Evolutionary conservation across 345 rosid species (phyloP).

Genomic region (Salix udensis): DNA sequence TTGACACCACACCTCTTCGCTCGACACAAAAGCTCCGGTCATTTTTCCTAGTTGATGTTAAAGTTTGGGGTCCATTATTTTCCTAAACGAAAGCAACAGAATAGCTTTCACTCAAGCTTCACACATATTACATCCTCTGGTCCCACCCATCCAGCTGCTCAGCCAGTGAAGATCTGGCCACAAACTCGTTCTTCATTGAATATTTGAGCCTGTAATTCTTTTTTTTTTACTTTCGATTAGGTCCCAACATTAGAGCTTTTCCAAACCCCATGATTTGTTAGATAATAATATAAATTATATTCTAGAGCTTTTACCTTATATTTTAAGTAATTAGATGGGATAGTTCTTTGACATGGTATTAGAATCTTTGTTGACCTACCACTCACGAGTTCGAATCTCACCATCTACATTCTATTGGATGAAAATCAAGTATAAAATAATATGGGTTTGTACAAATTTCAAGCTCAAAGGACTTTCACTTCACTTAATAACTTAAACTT

Average conservation of each 20-base stretch:
- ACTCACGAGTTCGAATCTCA: too few species aligned
- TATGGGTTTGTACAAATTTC: too few species aligned
- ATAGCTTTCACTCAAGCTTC: background rate
- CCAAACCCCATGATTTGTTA: background rate
- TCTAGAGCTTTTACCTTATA: rapidly evolving
- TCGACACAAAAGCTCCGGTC: background rate
- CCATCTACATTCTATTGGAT: too few species aligned
- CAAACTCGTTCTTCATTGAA: background rate
- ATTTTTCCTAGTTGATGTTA: too few species aligned
- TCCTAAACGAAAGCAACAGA: too few species aligned
- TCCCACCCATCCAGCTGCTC: constrained; percentile 1
- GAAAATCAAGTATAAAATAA: too few species aligned
- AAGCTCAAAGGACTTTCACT: too few species aligned
- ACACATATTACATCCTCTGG: background rate
- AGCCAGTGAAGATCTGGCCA: background rate
- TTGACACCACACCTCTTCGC: background rate
- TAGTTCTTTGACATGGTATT: too few species aligned
- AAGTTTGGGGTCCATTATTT: too few species aligned
- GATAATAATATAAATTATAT: too few species aligned
- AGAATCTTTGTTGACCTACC: rapidly evolving
- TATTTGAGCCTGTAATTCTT: background rate
- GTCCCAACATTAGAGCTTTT: background rate
- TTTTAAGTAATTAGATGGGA: too few species aligned
- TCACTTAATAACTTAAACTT: rapidly evolving
- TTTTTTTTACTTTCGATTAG: background rate